Evolutionary conservation across 805 yeast species (phyloP).

Genomic region (Helenozyma baotianmanensis): DNA sequence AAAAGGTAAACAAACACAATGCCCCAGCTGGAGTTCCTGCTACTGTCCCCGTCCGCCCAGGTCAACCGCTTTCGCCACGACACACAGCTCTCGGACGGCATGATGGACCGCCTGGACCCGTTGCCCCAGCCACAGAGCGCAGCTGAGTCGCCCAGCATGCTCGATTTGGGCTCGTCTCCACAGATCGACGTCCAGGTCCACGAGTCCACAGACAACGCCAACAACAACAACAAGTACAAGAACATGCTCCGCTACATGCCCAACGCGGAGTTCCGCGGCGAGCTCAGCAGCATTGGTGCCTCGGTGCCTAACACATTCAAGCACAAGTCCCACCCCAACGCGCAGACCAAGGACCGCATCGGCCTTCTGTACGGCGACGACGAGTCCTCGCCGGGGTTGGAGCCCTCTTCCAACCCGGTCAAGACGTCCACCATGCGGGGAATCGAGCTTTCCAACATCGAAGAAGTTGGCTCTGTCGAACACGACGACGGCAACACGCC

Average conservation of each 20-base stretch:
- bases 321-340: constrained; percentile 42
- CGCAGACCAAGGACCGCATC: constrained; percentile 32
- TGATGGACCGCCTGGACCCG: constrained; percentile 1
- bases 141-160: not conserved
- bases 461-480: not conserved
- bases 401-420: constrained; percentile 10
- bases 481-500: constrained; percentile 24
- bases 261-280: constrained; percentile 27
- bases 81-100: constrained; percentile 19
- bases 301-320: constrained; percentile 43
- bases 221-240: constrained; percentile 20
- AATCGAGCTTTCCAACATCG: not conserved
- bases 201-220: not conserved
- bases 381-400: constrained; percentile 1
- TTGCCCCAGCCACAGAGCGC: constrained; percentile 1
- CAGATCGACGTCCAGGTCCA: constrained; percentile 7
- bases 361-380: constrained; percentile 15
- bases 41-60: constrained; percentile 20
- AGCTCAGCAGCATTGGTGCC: constrained; percentile 11
- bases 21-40: not conserved
- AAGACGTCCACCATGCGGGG: constrained; percentile 23
- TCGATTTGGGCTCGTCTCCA: constrained; percentile 11
- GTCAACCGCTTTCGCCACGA: constrained; percentile 25
- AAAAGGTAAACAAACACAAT: constrained; percentile 1
- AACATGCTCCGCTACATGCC: constrained; percentile 30